Percentiles rank a stretch among this genome's conserved stretches.
Evolutionary conservation across 352 stramenopile species (phyloP).

Genomic region (Pythium phragmitis): DNA sequence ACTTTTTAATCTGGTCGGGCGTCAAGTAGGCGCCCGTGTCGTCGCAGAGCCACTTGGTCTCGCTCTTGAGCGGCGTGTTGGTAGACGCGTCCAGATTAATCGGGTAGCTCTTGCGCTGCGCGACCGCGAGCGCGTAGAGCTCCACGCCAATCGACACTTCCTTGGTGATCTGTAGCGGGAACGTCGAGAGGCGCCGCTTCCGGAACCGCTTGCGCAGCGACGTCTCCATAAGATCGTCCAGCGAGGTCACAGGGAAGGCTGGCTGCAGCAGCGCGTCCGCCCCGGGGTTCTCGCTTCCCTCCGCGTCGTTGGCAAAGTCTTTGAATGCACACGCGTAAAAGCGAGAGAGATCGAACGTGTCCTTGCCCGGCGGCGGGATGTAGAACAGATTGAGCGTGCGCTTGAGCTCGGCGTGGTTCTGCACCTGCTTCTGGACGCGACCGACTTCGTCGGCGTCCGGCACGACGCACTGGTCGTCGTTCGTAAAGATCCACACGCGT

Average conservation of each 20-base stretch:
- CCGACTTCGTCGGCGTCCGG: slow-evolving; percentile 59
- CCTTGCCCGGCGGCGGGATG: slow-evolving; percentile 56
- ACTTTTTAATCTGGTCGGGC: slow-evolving; percentile 75
- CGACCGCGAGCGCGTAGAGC: slow-evolving; percentile 60
- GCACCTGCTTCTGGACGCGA: slow-evolving; percentile 74
- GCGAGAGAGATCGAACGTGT: slow-evolving; percentile 48
- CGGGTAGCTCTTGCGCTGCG: slow-evolving; percentile 60
- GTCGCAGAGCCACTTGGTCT: slow-evolving; percentile 86
- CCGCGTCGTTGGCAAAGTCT: slow-evolving; percentile 41
- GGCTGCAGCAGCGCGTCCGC: slow-evolving; percentile 47
- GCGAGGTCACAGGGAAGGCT: slow-evolving; percentile 67
- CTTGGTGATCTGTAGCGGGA: slow-evolving; percentile 68
- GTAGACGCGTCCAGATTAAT: slow-evolving; percentile 67
- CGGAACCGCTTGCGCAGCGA: slow-evolving; percentile 80
- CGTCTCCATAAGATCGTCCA: slow-evolving; percentile 76
- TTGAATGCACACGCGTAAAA: slow-evolving; percentile 76
- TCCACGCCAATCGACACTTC: slow-evolving; percentile 78
- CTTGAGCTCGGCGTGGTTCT: slow-evolving; percentile 82
- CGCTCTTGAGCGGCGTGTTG: slow-evolving; percentile 71
- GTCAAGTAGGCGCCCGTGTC: slow-evolving; percentile 73
- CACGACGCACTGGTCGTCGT: slow-evolving; percentile 55
- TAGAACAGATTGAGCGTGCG: slow-evolving; percentile 78
- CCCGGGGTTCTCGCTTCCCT: slow-evolving; percentile 22
- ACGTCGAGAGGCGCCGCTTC: slow-evolving; percentile 69
- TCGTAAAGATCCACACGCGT: slow-evolving; percentile 86